A percentile compares a stretch with the other conserved stretches of the same genome.
These are phyloP conservation scores for Talaromyces funiculosus DNA, from an alignment of 2,329 filamentous ascomycete species.

Conservation along the genomic window DNA sequence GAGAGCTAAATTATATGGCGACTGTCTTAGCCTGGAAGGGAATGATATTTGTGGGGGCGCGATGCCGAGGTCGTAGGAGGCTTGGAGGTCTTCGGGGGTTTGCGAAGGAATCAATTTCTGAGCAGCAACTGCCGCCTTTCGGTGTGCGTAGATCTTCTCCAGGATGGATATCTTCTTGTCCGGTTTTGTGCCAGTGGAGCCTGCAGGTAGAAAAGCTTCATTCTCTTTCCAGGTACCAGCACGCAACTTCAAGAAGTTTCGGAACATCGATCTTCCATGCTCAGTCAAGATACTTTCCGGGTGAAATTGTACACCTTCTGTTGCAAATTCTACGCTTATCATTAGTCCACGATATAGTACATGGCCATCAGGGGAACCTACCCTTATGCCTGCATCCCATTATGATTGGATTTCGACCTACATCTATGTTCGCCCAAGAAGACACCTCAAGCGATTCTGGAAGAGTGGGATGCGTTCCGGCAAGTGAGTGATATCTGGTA, in stretches of 20 bases:
- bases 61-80: conserved; percentile 75
- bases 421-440: conserved; percentile 65
- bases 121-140: conserved; percentile 66
- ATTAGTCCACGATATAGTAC: conserved; percentile 38
- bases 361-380: not conserved
- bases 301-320: conserved; percentile 93
- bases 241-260: conserved; percentile 82
- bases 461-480: conserved; percentile 81
- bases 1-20: conserved; percentile 80
- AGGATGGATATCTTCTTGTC: conserved; percentile 76
- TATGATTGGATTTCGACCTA: conserved; percentile 78
- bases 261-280: conserved; percentile 80
- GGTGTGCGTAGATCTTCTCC: conserved; percentile 81
- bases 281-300: conserved; percentile 94
- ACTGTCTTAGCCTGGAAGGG: conserved; percentile 69
- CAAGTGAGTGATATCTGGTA: conserved; percentile 92
- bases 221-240: conserved; percentile 91
- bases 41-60: conserved; percentile 81
- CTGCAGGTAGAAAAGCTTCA: conserved; percentile 32
- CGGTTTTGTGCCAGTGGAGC: conserved; percentile 25
- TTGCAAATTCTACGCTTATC: conserved; percentile 55
- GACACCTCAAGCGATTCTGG: conserved; percentile 82
- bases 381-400: conserved; percentile 90
- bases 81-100: conserved; percentile 74
- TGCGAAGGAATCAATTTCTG: conserved; percentile 85